Evolutionary conservation across 1,284 basidiomycete species (phyloP).

Genomic region (Trametes sp.): DNA sequence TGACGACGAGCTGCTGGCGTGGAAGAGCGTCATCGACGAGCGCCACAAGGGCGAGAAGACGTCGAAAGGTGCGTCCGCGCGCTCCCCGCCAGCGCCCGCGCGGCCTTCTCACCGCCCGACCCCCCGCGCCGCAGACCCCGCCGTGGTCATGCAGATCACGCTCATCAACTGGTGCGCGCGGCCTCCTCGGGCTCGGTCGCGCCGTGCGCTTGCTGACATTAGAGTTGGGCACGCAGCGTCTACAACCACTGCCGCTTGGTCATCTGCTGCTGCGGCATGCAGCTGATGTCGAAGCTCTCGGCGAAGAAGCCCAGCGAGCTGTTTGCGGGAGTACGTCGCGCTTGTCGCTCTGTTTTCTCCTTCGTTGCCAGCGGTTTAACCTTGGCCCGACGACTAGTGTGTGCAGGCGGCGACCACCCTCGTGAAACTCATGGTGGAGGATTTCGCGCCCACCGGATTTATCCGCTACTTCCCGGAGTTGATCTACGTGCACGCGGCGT

Average conservation of each 20-base stretch:
- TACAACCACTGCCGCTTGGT: constrained; percentile 45
- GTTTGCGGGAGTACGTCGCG: constrained; percentile 28
- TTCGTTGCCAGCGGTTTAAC: constrained; percentile 7
- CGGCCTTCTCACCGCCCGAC: constrained; percentile 7
- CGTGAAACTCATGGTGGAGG: constrained; percentile 41
- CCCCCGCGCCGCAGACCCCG: constrained; percentile 28
- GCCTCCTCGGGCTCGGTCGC: background rate
- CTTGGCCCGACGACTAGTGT: constrained; percentile 34
- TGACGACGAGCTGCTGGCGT: constrained; percentile 37
- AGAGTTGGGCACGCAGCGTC: constrained; percentile 34
- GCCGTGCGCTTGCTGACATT: constrained; percentile 2
- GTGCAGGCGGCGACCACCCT: constrained; percentile 42
- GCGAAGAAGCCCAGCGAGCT: constrained; percentile 32
- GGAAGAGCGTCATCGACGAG: constrained; percentile 30
- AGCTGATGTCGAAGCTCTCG: constrained; percentile 34
- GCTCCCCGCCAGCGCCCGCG: background rate
- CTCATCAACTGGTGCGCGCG: constrained; percentile 40
- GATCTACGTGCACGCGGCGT: constrained; percentile 50
- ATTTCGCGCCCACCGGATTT: constrained; percentile 41
- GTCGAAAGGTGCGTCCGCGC: constrained; percentile 21
- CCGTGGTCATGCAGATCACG: constrained; percentile 38
- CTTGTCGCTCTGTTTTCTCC: constrained; percentile 26
- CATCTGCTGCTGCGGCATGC: constrained; percentile 44
- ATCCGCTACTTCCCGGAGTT: constrained; percentile 52
- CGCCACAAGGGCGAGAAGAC: constrained; percentile 34